Base-by-base conservation (phyloP, 192 early-diverging fungal species). In the Cetraspora pellucida region DNA sequence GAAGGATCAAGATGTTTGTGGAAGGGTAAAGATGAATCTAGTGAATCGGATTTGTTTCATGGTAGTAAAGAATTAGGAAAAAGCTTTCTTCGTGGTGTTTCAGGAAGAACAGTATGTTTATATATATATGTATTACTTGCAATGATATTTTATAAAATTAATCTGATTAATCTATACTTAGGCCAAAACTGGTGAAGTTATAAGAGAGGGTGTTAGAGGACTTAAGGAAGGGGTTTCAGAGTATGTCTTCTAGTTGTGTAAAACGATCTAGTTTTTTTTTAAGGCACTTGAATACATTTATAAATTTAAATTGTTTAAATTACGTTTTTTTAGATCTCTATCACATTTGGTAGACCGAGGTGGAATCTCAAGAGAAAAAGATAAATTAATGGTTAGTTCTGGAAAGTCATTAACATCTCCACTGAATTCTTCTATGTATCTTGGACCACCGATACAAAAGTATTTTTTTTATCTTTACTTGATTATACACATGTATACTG, bases 1-100 rank as follows among this genome's bases (percentile, higher is more conserved):
- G 84, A 83, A 10, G 60, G 77, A 9, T 61, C 84, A 19, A 60
- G 75, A 31, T 60, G 72, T 14, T 70, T 85, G 14, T 85, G 84
- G 84, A 67, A 78, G 19, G 60, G 74, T 19, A 75, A 47, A 60
- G 60, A 30, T 50, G 54, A 63, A 49, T 37, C n/a, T 28, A 17
- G 23, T 23, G 44, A 60, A 11, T 27, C 21, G 11, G 47, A 50
- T 70, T 52, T 54, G 47, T 63, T 63, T 64, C 69, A 71, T 30
- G 57, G 47, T n/a, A 59, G 73, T 28, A 75, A 49, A 63, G 73
- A 75, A 44, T 47, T 75, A 59, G 77, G 80, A 4, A 81, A 81
- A 44, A 73, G 64, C 45, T 28, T 80, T 55, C 71, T 84, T 17
- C 77, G 74, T 27, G 79, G 72, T 37, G 83, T 84, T 9, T 79